Evolutionary conservation across 176 grass and related monocot genomes (phyloP).

Genomic region (Juncus effusus): DNA sequence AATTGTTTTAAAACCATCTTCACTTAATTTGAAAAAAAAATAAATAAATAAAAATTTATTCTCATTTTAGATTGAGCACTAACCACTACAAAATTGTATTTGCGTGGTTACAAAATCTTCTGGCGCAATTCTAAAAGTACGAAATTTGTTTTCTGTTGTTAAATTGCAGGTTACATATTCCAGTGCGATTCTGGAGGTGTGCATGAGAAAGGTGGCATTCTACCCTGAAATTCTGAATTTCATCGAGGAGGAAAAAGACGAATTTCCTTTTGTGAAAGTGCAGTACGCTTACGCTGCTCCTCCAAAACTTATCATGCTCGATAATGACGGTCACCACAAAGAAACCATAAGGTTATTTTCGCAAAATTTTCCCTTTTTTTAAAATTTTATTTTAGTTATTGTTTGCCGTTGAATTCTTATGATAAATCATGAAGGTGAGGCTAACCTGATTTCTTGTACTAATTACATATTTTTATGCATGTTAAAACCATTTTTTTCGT

Average conservation of each 20-base stretch:
- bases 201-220: conserved; percentile 95
- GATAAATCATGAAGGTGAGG: neutral
- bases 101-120: no score
- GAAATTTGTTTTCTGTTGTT: neutral
- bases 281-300: conserved; percentile 77
- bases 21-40: neutral
- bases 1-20: neutral
- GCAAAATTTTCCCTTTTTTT: neutral
- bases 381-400: conserved; percentile 1
- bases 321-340: conserved; percentile 59
- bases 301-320: conserved; percentile 98
- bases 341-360: conserved; percentile 76
- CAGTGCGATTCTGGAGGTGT: conserved; percentile 90
- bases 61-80: neutral
- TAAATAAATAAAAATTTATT: neutral
- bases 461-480: neutral
- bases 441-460: neutral
- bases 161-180: conserved; percentile 67
- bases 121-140: no score
- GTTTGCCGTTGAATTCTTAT: conserved; percentile 2
- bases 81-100: no score
- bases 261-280: conserved; percentile 69
- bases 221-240: conserved; percentile 92
- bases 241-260: conserved; percentile 83
- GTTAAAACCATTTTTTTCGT: no score